phyloP scores from a whole-genome alignment of 2,329 filamentous ascomycete genomes.

The Leptosphaerulina australis region DNA sequence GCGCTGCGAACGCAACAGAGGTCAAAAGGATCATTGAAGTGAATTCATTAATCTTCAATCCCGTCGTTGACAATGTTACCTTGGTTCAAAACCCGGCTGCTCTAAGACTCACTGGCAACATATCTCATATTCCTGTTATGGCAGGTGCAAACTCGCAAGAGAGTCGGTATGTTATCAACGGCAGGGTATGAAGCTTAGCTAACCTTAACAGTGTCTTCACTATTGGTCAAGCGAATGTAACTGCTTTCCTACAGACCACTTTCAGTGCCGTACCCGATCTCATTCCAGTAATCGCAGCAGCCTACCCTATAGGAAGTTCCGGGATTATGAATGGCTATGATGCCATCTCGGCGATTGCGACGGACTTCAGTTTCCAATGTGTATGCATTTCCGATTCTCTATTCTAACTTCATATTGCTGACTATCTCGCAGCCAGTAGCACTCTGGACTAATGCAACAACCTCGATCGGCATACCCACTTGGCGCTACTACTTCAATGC shows the following conservation, averaged over 20 bases:
- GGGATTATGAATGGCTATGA: slow-evolving; percentile 30
- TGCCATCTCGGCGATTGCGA: slow-evolving; percentile 24
- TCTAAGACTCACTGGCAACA: slow-evolving; percentile 26
- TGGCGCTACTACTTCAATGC: slow-evolving; percentile 43
- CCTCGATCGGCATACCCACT: slow-evolving; percentile 28
- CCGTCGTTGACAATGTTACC: slow-evolving; percentile 32
- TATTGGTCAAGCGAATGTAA: slow-evolving; percentile 26
- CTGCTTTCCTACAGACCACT: slow-evolving; percentile 24
- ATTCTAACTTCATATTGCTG: background rate
- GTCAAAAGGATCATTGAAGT: slow-evolving; percentile 29
- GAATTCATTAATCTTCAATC: slow-evolving; percentile 28
- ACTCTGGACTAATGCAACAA: slow-evolving; percentile 32
- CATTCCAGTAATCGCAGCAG: slow-evolving; percentile 23
- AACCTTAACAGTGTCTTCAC: slow-evolving; percentile 22
- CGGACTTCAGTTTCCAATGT: slow-evolving; percentile 29
- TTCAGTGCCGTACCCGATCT: slow-evolving; percentile 21
- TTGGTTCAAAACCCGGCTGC: slow-evolving; percentile 25
- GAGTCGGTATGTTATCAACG: slow-evolving; percentile 19
- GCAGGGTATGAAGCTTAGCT: background rate
- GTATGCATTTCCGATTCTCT: background rate
- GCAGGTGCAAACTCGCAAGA: slow-evolving; percentile 37
- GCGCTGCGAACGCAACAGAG: slow-evolving; percentile 23
- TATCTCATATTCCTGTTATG: slow-evolving; percentile 36
- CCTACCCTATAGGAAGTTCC: slow-evolving; percentile 29
- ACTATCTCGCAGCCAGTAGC: slow-evolving; percentile 18